phyloP scores from a whole-genome alignment of 768 basidiomycete species.

The Strobilomyces confusus region DNA sequence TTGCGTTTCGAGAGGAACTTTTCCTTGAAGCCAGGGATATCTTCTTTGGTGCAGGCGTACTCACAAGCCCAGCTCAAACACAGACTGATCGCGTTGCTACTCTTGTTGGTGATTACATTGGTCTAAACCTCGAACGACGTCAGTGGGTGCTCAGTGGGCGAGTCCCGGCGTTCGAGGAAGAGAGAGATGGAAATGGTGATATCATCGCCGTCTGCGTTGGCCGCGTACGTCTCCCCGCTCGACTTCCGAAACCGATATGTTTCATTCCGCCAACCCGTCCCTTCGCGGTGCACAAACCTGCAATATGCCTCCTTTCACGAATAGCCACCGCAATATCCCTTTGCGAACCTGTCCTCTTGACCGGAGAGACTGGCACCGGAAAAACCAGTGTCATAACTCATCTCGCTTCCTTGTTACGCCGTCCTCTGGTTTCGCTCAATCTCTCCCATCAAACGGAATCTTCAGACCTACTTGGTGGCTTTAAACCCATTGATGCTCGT shows the following conservation, averaged over 20 bases:
- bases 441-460: conserved; percentile 96
- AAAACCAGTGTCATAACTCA: conserved; percentile 93
- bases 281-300: conserved; percentile 88
- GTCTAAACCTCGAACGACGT: conserved; percentile 64
- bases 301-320: conserved; percentile 71
- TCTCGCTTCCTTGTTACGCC: conserved; percentile 71
- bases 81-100: conserved; percentile 48
- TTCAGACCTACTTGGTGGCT: conserved; percentile 89
- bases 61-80: conserved; percentile 47
- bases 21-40: conserved; percentile 87
- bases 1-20: conserved; percentile 79
- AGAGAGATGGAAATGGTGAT: conserved; percentile 63
- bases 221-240: conserved; percentile 53
- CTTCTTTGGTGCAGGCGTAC: conserved; percentile 74
- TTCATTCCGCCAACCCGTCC: conserved; percentile 43
- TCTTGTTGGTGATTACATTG: conserved; percentile 58
- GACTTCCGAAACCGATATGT: conserved; percentile 35
- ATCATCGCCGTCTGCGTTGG: conserved; percentile 58
- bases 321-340: conserved; percentile 70
- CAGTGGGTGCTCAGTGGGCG: conserved; percentile 67
- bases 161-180: conserved; percentile 61
- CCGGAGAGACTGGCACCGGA: conserved; percentile 98
- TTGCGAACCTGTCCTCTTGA: conserved; percentile 82
- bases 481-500: conserved; percentile 91
- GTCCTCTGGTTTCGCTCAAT: conserved; percentile 83